Evolutionary conservation across 2,329 filamentous ascomycete genomes (phyloP).

Genomic region (Aspergillus intermedius): DNA sequence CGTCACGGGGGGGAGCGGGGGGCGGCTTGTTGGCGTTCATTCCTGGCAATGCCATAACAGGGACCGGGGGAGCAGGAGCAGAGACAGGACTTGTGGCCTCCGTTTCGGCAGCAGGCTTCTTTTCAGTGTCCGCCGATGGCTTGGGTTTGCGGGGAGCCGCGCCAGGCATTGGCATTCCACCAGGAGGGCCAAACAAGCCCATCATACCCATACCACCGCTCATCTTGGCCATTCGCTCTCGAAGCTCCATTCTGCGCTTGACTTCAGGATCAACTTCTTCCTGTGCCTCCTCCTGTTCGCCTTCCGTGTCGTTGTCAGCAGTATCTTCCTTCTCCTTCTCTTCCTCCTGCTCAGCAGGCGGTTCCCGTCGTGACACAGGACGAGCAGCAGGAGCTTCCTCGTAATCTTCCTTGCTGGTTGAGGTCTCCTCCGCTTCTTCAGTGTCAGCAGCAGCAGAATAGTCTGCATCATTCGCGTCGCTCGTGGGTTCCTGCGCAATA

Average conservation of each 20-base stretch:
- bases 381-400: constrained; percentile 47
- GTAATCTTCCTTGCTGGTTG: constrained; percentile 67
- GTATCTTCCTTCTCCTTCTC: constrained; percentile 45
- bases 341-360: constrained; percentile 29
- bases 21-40: constrained; percentile 52
- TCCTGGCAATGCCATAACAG: constrained; percentile 62
- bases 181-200: constrained; percentile 76
- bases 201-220: constrained; percentile 96
- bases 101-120: constrained; percentile 21
- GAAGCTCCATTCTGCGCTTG: constrained; percentile 75
- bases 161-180: constrained; percentile 53
- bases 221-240: constrained; percentile 97
- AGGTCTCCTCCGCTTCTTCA: constrained; percentile 56
- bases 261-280: constrained; percentile 85
- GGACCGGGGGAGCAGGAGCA: constrained; percentile 38
- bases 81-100: constrained; percentile 25
- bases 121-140: constrained; percentile 32
- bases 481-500: constrained; percentile 48
- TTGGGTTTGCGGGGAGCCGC: constrained; percentile 44
- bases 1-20: constrained; percentile 36
- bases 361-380: constrained; percentile 13
- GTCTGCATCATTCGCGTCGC: constrained; percentile 60
- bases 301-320: constrained; percentile 44
- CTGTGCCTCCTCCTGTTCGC: constrained; percentile 63
- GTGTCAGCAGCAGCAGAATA: constrained; percentile 58